Base-by-base conservation (phyloP, 371 early-diverging fungal species). In the Circinella umbellata region DNA sequence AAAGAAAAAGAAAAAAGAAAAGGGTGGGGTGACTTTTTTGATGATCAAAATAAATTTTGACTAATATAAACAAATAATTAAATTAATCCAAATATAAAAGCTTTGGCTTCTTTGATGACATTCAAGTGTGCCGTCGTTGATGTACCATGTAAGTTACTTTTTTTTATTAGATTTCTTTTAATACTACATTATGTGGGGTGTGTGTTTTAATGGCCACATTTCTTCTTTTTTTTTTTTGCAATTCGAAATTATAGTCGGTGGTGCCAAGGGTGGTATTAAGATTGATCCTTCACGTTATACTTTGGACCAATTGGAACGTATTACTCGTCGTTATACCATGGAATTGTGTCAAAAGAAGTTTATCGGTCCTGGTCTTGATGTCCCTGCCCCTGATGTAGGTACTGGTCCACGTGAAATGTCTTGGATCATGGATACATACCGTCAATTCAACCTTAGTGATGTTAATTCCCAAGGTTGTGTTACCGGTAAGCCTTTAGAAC, bases 371-470 rank as follows among this genome's bases (percentile, higher is more conserved):
- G 93, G 81, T 74, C 76, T 91, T 38, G 93, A 95, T 77, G 93
- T 95, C n/a, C 96, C 96, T 61, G 96, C 96, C 14, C 96, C 96
- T 59, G 96, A 95, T 82, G 91, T 94, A n/a, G 94, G 95, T 66
- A 94, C 95, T 67, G 92, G 90, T 67, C 86, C 86, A n/a, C 85
- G 94, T 57, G 95, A 94, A 78, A 95, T 95, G 95, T 89, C 94
- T 37, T 95, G 95, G 96, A 94, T 95, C 68, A 89, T 91, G 83
- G 96, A 95, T 70, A 95, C 96, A 14, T 95, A 94, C 79, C 89
- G 93, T 67, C 95, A 95, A 82, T 92, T 95, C 79, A 89, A 92
- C 81, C 87, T 91, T 11, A 83, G 81, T 66, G 96, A 95, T 76
- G 93, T 95, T 46, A 92, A 94, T 74, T 89, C 92, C 14, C 88